phyloP scores from a whole-genome alignment of 345 rosid species.

The Zanthoxylum bungeanum region DNA sequence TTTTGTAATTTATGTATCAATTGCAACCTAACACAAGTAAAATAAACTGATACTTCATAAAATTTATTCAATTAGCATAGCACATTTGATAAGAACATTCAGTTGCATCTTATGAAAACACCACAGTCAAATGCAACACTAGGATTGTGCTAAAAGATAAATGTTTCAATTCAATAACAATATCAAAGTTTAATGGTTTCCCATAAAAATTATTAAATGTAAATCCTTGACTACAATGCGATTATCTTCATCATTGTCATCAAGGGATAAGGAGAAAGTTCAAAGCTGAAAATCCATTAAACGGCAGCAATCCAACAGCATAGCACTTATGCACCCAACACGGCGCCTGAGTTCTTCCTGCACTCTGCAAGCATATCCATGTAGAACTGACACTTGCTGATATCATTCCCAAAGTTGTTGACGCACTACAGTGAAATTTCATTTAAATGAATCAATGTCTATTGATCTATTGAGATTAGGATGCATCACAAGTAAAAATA shows the following conservation, averaged over 20 bases:
- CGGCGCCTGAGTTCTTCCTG: constrained; percentile 68
- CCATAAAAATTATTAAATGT: constrained; percentile 7
- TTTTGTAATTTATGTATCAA: too few species aligned
- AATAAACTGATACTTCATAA: too few species aligned
- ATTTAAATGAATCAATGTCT: not conserved
- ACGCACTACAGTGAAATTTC: constrained; percentile 57
- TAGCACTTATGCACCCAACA: constrained; percentile 38
- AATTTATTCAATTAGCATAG: too few species aligned
- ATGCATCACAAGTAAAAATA: not conserved
- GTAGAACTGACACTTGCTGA: constrained; percentile 98
- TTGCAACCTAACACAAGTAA: too few species aligned
- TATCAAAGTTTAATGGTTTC: not conserved
- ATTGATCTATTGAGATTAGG: not conserved
- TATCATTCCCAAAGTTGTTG: constrained; percentile 68
- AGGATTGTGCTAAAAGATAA: not conserved
- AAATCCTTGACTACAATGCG: constrained; percentile 13
- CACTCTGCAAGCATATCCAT: constrained; percentile 94
- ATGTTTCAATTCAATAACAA: not conserved
- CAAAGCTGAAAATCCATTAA: constrained; percentile 10
- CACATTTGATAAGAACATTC: not conserved
- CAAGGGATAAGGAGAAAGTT: not conserved
- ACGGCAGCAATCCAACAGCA: not conserved
- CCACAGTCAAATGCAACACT: not conserved
- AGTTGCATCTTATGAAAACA: not conserved
- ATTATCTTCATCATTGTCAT: constrained; percentile 9